phyloP scores from a whole-genome alignment of 306 rosid species.

The Vachellia pachyceras region DNA sequence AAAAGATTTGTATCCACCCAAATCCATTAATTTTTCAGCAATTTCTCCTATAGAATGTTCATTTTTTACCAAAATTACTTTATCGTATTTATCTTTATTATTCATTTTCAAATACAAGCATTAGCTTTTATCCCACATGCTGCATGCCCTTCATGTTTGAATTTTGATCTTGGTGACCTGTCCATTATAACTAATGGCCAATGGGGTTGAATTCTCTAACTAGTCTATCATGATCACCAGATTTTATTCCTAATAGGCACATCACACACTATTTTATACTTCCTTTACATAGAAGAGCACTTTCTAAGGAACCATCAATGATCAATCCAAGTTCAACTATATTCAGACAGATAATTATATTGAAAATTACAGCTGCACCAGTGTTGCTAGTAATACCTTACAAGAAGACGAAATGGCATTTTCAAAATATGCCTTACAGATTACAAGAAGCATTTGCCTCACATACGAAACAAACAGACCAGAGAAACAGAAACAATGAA shows the following conservation, averaged over 20 bases:
- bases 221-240: background rate
- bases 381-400: constrained; percentile 43
- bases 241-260: background rate
- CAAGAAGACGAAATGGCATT: constrained; percentile 67
- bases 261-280: background rate
- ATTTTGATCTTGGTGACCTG: too few species aligned
- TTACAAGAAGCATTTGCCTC: constrained; percentile 85
- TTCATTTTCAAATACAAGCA: background rate
- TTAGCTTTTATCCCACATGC: background rate
- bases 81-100: background rate
- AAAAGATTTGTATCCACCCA: too few species aligned
- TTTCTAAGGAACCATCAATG: constrained; percentile 38
- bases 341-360: constrained; percentile 25
- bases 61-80: too few species aligned
- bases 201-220: background rate
- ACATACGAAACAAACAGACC: constrained; percentile 31
- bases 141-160: background rate
- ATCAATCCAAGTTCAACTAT: constrained; percentile 44
- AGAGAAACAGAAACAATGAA: constrained; percentile 40
- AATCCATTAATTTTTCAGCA: too few species aligned
- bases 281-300: background rate
- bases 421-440: constrained; percentile 77
- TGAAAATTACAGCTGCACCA: constrained; percentile 52
- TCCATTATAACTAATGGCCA: background rate
- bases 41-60: too few species aligned